Evolutionary conservation across 1,284 basidiomycete genomes (phyloP), one percentile per base, ranked within the genome.

Genomic region (Puccinia sorghi): DNA sequence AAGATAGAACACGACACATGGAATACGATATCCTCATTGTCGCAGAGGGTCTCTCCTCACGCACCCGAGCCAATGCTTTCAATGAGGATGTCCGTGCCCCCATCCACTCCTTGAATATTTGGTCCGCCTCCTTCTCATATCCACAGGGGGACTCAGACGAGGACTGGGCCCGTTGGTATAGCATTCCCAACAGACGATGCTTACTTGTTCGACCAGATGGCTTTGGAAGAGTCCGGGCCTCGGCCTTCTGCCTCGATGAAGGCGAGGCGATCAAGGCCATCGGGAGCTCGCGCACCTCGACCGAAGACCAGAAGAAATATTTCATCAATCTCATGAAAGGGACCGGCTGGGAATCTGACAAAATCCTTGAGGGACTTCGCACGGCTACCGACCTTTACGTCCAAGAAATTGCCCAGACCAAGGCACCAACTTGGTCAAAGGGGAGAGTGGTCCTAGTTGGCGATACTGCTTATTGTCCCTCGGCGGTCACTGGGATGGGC

Each of bases 1-100:
- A 81, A 46, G 79, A 73, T 22, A 80, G 80, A 2, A 63, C 79
- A 15, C 41, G 20, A 22, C 56, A 27, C 11, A 54, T 80, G 37
- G 72, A 80, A 39, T 81, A 74, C 57, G 82, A 83, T 61, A 41
- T 82, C 12, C 52, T 82, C 3, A 78, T 83, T 0, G 79, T 78
- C 2, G 81, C 82, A 3, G 82, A 83, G 59, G 82, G 82, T 12
- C 80, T 81, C 43, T 80, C 78, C 79, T 83, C 82, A 17, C 75
- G 79, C 12, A 37, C 80, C 15, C 78, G 82, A 8, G 81, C 77
- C 20, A 71, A 80, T 25, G 77, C 77, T 15, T 83, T 83, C 66
- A 73, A 73, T 37, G 57, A 73, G 27, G 72, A 73, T 25, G 32
- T 73, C 5, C 54, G 72, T 12, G 57, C 72, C n/a, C 72, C 72